A percentile compares a stretch with the other conserved stretches of the same genome.
phyloP scores from a whole-genome alignment of 805 yeast species.

The Candida oleophila region DNA sequence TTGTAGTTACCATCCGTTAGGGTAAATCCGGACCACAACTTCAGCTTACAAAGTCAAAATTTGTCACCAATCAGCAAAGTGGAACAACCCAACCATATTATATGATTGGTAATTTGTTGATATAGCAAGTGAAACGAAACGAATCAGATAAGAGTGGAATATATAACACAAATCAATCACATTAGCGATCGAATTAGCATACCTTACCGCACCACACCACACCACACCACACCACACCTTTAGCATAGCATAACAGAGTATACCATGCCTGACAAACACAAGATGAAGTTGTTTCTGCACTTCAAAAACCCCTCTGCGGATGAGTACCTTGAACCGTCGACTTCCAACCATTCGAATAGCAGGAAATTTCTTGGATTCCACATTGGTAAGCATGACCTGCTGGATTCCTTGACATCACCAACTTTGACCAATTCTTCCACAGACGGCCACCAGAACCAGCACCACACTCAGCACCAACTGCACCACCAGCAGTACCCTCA shows the following conservation, averaged over 20 bases:
- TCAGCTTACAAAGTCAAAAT: too few relatives aligned
- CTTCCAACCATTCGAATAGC: conserved; percentile 27
- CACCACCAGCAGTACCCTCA: conserved; percentile 6
- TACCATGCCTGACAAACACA: conserved; percentile 46
- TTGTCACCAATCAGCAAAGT: too few relatives aligned
- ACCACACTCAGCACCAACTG: conserved; percentile 9
- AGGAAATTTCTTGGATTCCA: conserved; percentile 40
- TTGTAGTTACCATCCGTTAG: too few relatives aligned
- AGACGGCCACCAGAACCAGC: conserved; percentile 19
- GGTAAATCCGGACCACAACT: too few relatives aligned
- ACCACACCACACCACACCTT: too few relatives aligned
- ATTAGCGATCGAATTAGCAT: background rate
- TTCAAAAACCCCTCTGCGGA: conserved; percentile 28
- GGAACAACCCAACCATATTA: background rate
- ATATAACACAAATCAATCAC: background rate
- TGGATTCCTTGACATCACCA: conserved; percentile 35
- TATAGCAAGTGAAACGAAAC: background rate
- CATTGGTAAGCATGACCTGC: conserved; percentile 42
- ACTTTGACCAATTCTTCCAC: conserved; percentile 28
- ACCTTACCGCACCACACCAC: too few relatives aligned
- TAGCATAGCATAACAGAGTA: too few relatives aligned
- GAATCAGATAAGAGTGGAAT: background rate
- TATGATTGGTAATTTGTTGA: background rate
- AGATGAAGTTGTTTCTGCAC: conserved; percentile 40
- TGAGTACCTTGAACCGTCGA: conserved; percentile 27